Conservation (phyloP, 1,284 basidiomycete species). For the Austropuccinia psidii region DNA sequence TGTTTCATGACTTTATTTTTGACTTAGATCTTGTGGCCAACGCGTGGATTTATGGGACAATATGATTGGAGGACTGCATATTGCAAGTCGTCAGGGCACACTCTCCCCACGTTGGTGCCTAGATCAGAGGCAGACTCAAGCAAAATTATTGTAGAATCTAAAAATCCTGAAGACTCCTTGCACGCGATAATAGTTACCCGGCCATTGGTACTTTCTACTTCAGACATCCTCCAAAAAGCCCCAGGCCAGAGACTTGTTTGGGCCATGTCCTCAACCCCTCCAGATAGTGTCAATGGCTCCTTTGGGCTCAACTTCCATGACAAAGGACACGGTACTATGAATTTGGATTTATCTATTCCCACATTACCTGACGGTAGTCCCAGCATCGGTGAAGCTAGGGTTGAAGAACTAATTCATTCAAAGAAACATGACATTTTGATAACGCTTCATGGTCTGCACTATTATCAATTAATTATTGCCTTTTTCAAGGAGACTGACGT, state of each 20-base stretch:
- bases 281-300: not conserved
- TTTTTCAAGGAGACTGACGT: not conserved
- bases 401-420: slow-evolving; percentile 14
- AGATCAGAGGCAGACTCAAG: slow-evolving; percentile 7
- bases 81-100: slow-evolving; percentile 25
- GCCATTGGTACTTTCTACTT: slow-evolving; percentile 9
- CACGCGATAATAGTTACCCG: not conserved
- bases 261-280: slow-evolving; percentile 21
- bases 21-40: slow-evolving; percentile 28
- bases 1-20: not conserved
- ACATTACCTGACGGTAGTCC: slow-evolving; percentile 5
- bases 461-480: not conserved
- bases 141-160: not conserved
- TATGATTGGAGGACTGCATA: slow-evolving; percentile 23
- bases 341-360: not conserved
- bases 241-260: slow-evolving; percentile 18
- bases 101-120: slow-evolving; percentile 16
- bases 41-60: not conserved
- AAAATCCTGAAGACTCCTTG: not conserved
- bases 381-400: not conserved
- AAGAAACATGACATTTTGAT: slow-evolving; percentile 29
- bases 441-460: slow-evolving; percentile 30
- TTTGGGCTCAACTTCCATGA: slow-evolving; percentile 19
- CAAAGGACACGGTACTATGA: slow-evolving; percentile 13
- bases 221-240: slow-evolving; percentile 2